Conservation (phyloP, 495 filamentous ascomycete species). For the Bryoglossum gracile region DNA sequence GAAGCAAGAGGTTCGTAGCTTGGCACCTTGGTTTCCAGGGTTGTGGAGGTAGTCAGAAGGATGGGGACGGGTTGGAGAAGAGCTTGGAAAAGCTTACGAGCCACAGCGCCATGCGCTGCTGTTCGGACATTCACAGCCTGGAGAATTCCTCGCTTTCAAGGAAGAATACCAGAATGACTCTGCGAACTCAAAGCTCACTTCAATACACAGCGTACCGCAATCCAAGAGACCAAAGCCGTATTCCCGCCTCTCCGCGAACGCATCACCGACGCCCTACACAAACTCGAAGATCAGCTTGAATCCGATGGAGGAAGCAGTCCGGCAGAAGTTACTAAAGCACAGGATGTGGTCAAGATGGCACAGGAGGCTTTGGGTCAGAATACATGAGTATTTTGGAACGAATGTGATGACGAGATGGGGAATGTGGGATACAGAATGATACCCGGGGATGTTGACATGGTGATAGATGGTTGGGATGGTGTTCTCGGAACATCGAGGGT, state of each 20-base stretch:
- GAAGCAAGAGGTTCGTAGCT: slow-evolving; percentile 68
- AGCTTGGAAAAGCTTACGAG: not conserved
- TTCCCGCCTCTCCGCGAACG: slow-evolving; percentile 60
- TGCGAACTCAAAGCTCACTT: slow-evolving; percentile 20
- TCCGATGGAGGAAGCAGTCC: slow-evolving; percentile 48
- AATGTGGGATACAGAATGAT: slow-evolving; percentile 22
- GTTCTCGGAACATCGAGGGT: slow-evolving; percentile 22
- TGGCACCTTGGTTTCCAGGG: not conserved
- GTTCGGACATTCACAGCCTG: not conserved
- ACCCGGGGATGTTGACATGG: slow-evolving; percentile 14
- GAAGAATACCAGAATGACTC: not conserved
- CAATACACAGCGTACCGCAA: slow-evolving; percentile 55
- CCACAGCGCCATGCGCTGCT: not conserved
- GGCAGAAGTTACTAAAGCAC: slow-evolving; percentile 56
- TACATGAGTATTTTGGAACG: not conserved
- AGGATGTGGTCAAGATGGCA: slow-evolving; percentile 31
- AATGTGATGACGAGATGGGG: slow-evolving; percentile 10
- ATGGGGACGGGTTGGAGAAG: not conserved
- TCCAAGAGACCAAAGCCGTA: slow-evolving; percentile 77
- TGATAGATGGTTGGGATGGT: slow-evolving; percentile 4
- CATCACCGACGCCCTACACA: slow-evolving; percentile 57
- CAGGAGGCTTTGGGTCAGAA: slow-evolving; percentile 25
- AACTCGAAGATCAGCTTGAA: slow-evolving; percentile 54
- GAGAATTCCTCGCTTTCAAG: too few species aligned
- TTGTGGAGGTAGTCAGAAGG: not conserved